Evolutionary conservation across 208 protist genomes (phyloP), one percentile per base, ranked within the genome.

Genomic region (Leishmania tarentolae): DNA sequence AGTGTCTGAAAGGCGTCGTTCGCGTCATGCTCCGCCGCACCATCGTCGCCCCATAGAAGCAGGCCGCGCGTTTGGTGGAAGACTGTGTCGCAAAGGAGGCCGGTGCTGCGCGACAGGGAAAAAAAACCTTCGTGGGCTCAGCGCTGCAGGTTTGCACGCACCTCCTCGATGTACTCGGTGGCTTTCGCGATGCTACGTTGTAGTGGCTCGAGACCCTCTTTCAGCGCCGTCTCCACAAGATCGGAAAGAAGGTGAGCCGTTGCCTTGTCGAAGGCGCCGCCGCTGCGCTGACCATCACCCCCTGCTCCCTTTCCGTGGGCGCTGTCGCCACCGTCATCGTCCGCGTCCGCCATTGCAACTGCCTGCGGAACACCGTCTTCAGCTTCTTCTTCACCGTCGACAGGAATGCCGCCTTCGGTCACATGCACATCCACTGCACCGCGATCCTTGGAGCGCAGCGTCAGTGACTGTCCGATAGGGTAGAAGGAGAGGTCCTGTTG

Each of bases 401-500:
- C 3, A 40, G 35, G 8, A 35, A 59, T 37, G 72, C 72, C 72
- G 31, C 72, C 72, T 6, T 76, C 72, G 35, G 72, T 59, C 15
- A 15, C 31, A 47, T 21, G 50, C 44, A n/a, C 50, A 57, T 76
- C 72, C 72, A 13, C 31, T 13, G 72, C 83, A n/a, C 75, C 74
- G 75, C 79, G 72, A 3, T 80, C 72, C 70, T 85, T 79, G 35
- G 81, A 77, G n/a, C 53, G 77, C 35, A 97, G 84, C 35, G 89
- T 80, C 56, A 97, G 81, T 72, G 87, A 94, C 44, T 80, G 75
- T 56, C 84, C 88, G 35, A 93, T 91, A 3, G 93, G 95, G 79
- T 94, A 97, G 84, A 98, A 98, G 63, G 88, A 88, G 50, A 98
- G 79, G 66, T 94, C 91, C 35, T 88, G 83, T 7, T 81, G 73